Evolutionary conservation across 495 filamentous ascomycete species (phyloP).

Genomic region (Podospora pseudopauciseta): DNA sequence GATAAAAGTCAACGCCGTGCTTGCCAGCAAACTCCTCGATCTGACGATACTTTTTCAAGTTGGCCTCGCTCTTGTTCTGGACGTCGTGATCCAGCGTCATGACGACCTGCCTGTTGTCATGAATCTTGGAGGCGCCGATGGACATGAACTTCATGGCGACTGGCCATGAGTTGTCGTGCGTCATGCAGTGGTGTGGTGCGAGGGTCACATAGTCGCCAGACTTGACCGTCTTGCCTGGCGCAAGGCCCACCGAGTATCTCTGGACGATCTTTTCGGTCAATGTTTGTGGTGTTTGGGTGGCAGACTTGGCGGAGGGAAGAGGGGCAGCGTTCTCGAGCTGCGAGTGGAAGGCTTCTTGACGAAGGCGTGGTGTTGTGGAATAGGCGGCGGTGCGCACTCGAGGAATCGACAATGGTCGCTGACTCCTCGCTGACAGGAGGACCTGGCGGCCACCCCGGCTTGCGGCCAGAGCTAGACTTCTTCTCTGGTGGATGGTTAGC

Average conservation of each 20-base stretch:
- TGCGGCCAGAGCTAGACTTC: slow-evolving; percentile 31
- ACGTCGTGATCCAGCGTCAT: slow-evolving; percentile 95
- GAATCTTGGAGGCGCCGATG: slow-evolving; percentile 75
- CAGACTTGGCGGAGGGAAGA: slow-evolving; percentile 2
- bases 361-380: slow-evolving; percentile 25
- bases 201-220: slow-evolving; percentile 83
- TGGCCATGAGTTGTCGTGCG: slow-evolving; percentile 91
- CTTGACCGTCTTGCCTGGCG: slow-evolving; percentile 65
- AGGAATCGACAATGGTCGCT: slow-evolving; percentile 7
- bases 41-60: slow-evolving; percentile 77
- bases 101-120: slow-evolving; percentile 72
- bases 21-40: slow-evolving; percentile 83
- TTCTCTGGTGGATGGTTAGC: slow-evolving; percentile 22
- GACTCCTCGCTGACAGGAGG: slow-evolving; percentile 15
- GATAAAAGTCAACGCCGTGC: slow-evolving; percentile 81
- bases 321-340: slow-evolving; percentile 26
- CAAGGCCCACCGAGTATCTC: slow-evolving; percentile 65
- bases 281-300: slow-evolving; percentile 58
- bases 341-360: slow-evolving; percentile 28
- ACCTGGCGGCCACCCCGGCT: slow-evolving; percentile 23
- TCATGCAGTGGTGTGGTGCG: slow-evolving; percentile 73
- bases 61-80: slow-evolving; percentile 78
- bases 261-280: slow-evolving; percentile 93
- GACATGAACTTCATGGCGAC: slow-evolving; percentile 82
- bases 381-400: slow-evolving; percentile 20